Evolutionary conservation across 148 eudicot species (phyloP).

Genomic region (Spergularia marina): DNA sequence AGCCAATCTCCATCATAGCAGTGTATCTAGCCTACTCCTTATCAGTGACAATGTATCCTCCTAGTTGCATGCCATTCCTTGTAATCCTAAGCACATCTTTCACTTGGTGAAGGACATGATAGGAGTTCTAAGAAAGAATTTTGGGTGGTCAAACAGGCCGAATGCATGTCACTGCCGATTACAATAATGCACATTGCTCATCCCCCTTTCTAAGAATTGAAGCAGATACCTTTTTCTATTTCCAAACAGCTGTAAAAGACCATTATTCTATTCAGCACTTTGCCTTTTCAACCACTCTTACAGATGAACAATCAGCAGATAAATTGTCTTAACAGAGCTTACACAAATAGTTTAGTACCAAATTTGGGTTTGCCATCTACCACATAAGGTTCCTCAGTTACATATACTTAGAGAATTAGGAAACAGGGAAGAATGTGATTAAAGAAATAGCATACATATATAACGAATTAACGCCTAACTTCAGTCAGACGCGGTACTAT

Average conservation of each 20-base stretch:
- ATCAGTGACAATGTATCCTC: not conserved
- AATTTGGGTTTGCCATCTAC: not conserved
- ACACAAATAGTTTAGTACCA: not conserved
- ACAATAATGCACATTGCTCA: not conserved
- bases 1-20: too few relatives aligned
- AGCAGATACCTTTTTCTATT: not conserved
- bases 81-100: not conserved
- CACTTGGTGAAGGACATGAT: not conserved
- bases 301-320: too few relatives aligned
- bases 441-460: too few relatives aligned
- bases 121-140: not conserved
- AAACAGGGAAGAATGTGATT: too few relatives aligned
- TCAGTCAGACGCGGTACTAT: too few relatives aligned
- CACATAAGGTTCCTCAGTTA: not conserved
- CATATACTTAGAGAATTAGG: not conserved
- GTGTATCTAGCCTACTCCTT: too few relatives aligned
- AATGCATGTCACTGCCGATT: not conserved
- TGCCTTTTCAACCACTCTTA: not conserved
- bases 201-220: not conserved
- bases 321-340: not conserved
- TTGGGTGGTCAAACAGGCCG: too few relatives aligned
- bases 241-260: not conserved
- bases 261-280: not conserved
- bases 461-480: too few relatives aligned
- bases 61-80: not conserved